Conservation (phyloP, 1,284 basidiomycete genomes). For the Cryptococcus amylolentus region DNA sequence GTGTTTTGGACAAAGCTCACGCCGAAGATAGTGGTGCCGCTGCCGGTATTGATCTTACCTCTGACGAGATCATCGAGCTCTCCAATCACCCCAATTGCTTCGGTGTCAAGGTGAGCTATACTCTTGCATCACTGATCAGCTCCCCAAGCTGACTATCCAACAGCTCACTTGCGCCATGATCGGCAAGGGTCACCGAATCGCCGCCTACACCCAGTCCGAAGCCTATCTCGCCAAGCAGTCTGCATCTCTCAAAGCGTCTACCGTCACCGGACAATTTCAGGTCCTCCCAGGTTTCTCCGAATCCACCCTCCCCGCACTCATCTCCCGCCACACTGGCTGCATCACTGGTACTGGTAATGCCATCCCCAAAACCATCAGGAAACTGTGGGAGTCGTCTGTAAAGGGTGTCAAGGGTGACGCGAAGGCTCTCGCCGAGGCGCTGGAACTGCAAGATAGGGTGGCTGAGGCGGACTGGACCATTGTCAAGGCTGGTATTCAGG, state of each 20-base stretch:
- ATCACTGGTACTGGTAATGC: constrained; percentile 75
- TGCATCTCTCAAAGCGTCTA: constrained; percentile 22
- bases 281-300: constrained; percentile 50
- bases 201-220: constrained; percentile 52
- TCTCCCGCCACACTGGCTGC: constrained; percentile 59
- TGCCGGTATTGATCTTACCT: constrained; percentile 80
- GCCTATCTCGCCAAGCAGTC: constrained; percentile 36
- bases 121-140: neutral
- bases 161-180: constrained; percentile 75
- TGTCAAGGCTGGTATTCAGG: constrained; percentile 59
- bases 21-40: constrained; percentile 52
- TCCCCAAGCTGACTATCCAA: neutral
- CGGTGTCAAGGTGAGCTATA: constrained; percentile 60
- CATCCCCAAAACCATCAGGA: constrained; percentile 66
- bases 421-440: constrained; percentile 62
- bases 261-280: constrained; percentile 39
- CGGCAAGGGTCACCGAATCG: constrained; percentile 75
- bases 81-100: constrained; percentile 82
- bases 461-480: constrained; percentile 70
- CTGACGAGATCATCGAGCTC: constrained; percentile 69
- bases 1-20: neutral
- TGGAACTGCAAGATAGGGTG: constrained; percentile 64
- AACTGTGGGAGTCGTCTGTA: constrained; percentile 57
- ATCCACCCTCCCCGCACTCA: constrained; percentile 54
- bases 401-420: constrained; percentile 52